Evolutionary conservation across 2,329 filamentous ascomycete genomes (phyloP), one percentile per base, ranked within the genome.

Genomic region (Ploettnerulaceae sp.): DNA sequence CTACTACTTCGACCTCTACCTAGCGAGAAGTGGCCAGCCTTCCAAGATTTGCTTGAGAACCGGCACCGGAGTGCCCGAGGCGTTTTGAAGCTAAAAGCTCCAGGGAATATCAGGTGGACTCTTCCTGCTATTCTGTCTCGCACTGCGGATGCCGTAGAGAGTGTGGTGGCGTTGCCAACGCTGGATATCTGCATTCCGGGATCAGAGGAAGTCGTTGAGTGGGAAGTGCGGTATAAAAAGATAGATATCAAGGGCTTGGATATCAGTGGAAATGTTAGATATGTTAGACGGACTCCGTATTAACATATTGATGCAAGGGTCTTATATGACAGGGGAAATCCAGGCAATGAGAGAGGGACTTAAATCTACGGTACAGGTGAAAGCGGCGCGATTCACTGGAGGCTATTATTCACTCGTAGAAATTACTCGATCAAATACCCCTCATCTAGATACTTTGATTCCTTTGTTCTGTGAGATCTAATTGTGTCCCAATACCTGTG

Each of bases 141-240:
- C 8, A 15, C 37, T 5, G 31, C 35, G 14, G 36, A 48, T 32
- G 47, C 32, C 2, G 32, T 37, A 7, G 57, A 60, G 15, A 44
- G 29, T 5, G 32, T 61, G 0, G 22, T 63, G 5, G 57, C 47
- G 8, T 35, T 65, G 15, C 62, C 62, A 2, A 57, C 60, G 11
- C 28, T 64, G 9, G 49, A 47, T n/a, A 29, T 60, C 5, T 6
- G 21, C 14, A 29, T 51, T 17, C 17, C 26, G 11, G 38, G 45
- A 5, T 21, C 31, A 2, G 29, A 47, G 11, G 15, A 26, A 6
- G 4, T 43, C 12, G 40, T 54, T 15, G 37, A 51, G 9, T 57
- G 46, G 42, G 52, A 64, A 32, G 53, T 62, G 8, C 53, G 50
- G 26, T 65, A 61, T 38, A 61, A 59, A 44, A 57, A 57, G 35